Percentiles rank a stretch among this genome's conserved stretches.
Evolutionary conservation across 2,329 filamentous ascomycete species (phyloP).

Genomic region (Huntiella abstrusa): DNA sequence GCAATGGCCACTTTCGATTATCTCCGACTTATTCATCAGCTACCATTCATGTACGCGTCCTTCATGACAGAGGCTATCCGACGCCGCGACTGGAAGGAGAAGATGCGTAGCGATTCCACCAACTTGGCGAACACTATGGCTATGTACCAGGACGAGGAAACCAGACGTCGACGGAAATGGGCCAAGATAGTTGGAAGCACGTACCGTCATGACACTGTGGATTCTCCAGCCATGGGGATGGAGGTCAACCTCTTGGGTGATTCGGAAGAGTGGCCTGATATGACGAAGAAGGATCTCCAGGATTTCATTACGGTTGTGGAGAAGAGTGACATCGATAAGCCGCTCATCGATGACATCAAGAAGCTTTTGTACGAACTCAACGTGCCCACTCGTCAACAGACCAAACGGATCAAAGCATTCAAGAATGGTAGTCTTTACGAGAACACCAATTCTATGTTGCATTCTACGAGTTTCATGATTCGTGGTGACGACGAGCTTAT

Average conservation of each 20-base stretch:
- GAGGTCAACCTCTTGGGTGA: slow-evolving; percentile 73
- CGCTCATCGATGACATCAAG: slow-evolving; percentile 50
- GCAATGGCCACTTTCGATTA: slow-evolving; percentile 66
- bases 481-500: slow-evolving; percentile 75
- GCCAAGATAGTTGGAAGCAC: slow-evolving; percentile 64
- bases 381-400: slow-evolving; percentile 68
- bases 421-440: slow-evolving; percentile 94
- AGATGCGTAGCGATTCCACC: slow-evolving; percentile 71
- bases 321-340: slow-evolving; percentile 43
- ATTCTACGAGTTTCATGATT: slow-evolving; percentile 68
- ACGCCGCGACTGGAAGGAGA: slow-evolving; percentile 78
- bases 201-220: slow-evolving; percentile 44
- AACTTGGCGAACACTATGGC: slow-evolving; percentile 86
- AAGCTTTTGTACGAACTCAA: slow-evolving; percentile 65
- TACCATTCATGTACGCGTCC: slow-evolving; percentile 80
- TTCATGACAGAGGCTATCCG: slow-evolving; percentile 72
- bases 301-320: slow-evolving; percentile 51
- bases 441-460: slow-evolving; percentile 60
- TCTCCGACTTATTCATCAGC: slow-evolving; percentile 58
- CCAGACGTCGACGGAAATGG: slow-evolving; percentile 77
- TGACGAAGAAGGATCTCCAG: slow-evolving; percentile 58
- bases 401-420: slow-evolving; percentile 76
- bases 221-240: slow-evolving; percentile 53
- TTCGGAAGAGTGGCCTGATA: slow-evolving; percentile 64
- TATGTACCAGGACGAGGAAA: slow-evolving; percentile 78